Conservation (phyloP, 805 yeast genomes). For the Spathaspora sp. region DNA sequence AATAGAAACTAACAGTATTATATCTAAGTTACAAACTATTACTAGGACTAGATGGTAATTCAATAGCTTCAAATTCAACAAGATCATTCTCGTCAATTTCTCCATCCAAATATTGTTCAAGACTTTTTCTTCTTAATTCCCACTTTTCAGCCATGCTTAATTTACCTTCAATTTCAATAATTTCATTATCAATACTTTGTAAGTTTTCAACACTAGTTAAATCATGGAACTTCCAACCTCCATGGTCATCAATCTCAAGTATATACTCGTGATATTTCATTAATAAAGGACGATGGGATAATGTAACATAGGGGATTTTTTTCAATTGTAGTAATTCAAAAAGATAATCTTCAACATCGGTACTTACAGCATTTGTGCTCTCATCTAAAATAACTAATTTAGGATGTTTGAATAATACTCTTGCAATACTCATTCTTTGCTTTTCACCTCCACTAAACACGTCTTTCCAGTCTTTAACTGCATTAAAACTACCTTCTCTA, state of each 20-base stretch:
- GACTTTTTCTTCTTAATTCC: conserved; percentile 56
- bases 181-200: conserved; percentile 70
- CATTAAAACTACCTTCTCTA: conserved; percentile 57
- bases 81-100: conserved; percentile 15
- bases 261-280: conserved; percentile 81
- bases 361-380: conserved; percentile 89
- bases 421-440: conserved; percentile 85
- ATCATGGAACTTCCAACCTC: conserved; percentile 55
- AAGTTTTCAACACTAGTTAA: conserved; percentile 64
- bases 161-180: conserved; percentile 59
- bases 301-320: conserved; percentile 73
- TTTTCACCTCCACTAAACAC: conserved; percentile 96
- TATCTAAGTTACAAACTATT: too few relatives aligned
- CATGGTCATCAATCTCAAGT: conserved; percentile 53
- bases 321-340: conserved; percentile 71
- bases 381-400: conserved; percentile 83
- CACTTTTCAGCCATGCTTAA: conserved; percentile 56
- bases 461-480: conserved; percentile 75
- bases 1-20: too few relatives aligned
- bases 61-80: conserved; percentile 2
- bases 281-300: conserved; percentile 78
- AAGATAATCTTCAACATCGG: conserved; percentile 83
- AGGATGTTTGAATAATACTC: conserved; percentile 77
- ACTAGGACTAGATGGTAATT: neutral
- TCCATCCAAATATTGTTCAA: conserved; percentile 52